Conservation (phyloP, 2,329 filamentous ascomycete genomes). For the Scedosporium apiospermum region DNA sequence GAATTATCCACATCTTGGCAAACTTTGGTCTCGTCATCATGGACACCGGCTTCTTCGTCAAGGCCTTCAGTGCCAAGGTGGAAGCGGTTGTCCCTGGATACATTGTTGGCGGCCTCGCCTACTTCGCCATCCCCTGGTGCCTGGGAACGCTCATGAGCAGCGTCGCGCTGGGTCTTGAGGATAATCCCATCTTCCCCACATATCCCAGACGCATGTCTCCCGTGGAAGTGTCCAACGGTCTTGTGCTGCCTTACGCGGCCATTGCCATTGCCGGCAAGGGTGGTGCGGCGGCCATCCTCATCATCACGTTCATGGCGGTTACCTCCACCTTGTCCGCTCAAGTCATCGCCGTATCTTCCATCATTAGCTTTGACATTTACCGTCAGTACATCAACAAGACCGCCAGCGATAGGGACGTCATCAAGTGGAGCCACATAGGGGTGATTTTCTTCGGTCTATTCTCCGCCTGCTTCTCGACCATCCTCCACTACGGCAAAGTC, state of each 20-base stretch:
- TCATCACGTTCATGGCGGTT: constrained; percentile 71
- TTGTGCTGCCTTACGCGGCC: constrained; percentile 62
- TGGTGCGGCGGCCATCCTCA: constrained; percentile 56
- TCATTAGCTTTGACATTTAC: constrained; percentile 45
- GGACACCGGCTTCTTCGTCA: constrained; percentile 44
- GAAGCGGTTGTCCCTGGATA: constrained; percentile 41
- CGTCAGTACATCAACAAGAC: constrained; percentile 35
- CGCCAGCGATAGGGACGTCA: constrained; percentile 37
- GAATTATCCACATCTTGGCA: constrained; percentile 35
- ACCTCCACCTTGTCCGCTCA: constrained; percentile 46
- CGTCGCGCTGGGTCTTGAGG: constrained; percentile 36
- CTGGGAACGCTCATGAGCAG: constrained; percentile 41
- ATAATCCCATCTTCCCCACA: constrained; percentile 39
- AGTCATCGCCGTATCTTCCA: constrained; percentile 42
- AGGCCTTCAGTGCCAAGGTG: constrained; percentile 38
- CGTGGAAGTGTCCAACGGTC: constrained; percentile 54
- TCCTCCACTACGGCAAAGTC: constrained; percentile 43
- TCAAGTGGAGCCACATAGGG: constrained; percentile 40
- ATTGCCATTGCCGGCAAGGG: constrained; percentile 61
- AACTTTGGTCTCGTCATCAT: constrained; percentile 46
- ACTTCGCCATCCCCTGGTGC: constrained; percentile 44
- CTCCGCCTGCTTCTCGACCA: constrained; percentile 39
- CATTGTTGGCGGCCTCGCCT: constrained; percentile 41
- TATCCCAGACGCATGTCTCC: constrained; percentile 46
- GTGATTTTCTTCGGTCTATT: constrained; percentile 43